A percentile compares a stretch with the other conserved stretches of the same genome.
Evolutionary conservation across 2,329 filamentous ascomycete genomes (phyloP).

Genomic region (Fusarium lyarnte): DNA sequence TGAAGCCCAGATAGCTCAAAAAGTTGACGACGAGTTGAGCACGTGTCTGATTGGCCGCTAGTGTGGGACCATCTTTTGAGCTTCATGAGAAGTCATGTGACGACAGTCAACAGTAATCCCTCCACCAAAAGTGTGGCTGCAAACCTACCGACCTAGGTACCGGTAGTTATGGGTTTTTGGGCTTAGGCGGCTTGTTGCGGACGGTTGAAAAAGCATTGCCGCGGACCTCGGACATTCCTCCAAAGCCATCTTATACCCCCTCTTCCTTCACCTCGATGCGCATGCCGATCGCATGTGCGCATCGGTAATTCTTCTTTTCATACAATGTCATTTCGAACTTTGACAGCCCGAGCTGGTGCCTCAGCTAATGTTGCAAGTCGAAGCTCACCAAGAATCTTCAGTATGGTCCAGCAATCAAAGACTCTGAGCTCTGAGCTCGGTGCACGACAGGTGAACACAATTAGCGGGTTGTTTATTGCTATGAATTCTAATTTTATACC

Average conservation of each 20-base stretch:
- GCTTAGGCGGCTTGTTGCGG: conserved; percentile 40
- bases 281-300: conserved; percentile 47
- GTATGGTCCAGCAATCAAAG: conserved; percentile 86
- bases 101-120: conserved; percentile 2
- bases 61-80: not conserved
- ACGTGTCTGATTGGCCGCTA: conserved; percentile 42
- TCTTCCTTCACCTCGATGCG: conserved; percentile 48
- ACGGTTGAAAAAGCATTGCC: conserved; percentile 48
- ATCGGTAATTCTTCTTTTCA: conserved; percentile 48
- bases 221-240: conserved; percentile 37
- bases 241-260: conserved; percentile 24
- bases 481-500: conserved; percentile 23
- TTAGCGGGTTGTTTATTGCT: not conserved
- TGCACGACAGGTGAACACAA: conserved; percentile 43
- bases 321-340: conserved; percentile 67
- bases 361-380: conserved; percentile 57
- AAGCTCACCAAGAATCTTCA: conserved; percentile 54
- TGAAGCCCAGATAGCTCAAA: conserved; percentile 47
- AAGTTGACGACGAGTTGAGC: conserved; percentile 40
- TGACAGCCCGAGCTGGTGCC: conserved; percentile 63
- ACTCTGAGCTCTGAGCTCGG: conserved; percentile 68
- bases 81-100: conserved; percentile 35
- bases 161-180: conserved; percentile 32
- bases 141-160: not conserved
- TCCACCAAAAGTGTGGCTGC: conserved; percentile 33